Conservation (phyloP, 148 eudicot genomes). For the Camellia japonica region DNA sequence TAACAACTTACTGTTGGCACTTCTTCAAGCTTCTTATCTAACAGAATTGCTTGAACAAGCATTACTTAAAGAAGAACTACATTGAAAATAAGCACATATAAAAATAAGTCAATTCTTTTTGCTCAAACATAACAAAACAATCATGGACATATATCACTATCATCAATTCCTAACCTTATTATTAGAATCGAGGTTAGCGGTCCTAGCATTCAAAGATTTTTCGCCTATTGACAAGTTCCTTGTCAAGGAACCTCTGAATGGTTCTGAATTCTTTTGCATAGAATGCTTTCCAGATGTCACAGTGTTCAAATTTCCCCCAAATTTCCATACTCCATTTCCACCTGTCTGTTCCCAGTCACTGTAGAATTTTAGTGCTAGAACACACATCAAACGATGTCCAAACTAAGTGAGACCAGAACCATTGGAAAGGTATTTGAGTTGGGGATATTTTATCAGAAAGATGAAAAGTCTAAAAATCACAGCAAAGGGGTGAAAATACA, state of each 20-base stretch:
- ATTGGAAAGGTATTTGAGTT: too few relatives aligned
- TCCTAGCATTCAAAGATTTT: constrained; percentile 45
- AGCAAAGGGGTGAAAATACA: too few relatives aligned
- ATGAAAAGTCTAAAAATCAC: too few relatives aligned
- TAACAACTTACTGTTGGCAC: constrained; percentile 70
- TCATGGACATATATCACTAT: neutral
- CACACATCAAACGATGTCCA: constrained; percentile 39
- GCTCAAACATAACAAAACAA: constrained; percentile 11
- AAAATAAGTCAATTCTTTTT: neutral
- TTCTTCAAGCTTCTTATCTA: constrained; percentile 90
- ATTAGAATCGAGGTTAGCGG: constrained; percentile 44
- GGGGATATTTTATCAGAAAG: too few relatives aligned
- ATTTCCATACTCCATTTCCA: constrained; percentile 86
- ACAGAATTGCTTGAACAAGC: constrained; percentile 78
- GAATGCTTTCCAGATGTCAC: constrained; percentile 57
- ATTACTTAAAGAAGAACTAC: constrained; percentile 62
- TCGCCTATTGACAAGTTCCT: constrained; percentile 59
- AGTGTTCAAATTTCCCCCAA: constrained; percentile 76
- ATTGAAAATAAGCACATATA: constrained; percentile 44
- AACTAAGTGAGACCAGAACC: too few relatives aligned
- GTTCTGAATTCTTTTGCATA: constrained; percentile 82
- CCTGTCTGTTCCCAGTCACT: constrained; percentile 85
- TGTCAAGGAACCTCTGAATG: constrained; percentile 70
- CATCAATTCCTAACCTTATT: constrained; percentile 44
- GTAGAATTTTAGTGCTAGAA: constrained; percentile 87